A percentile compares a stretch with the other conserved stretches of the same genome.
Evolutionary conservation across 2,329 filamentous ascomycete species (phyloP).

Genomic region (Stenocarpella maydis): DNA sequence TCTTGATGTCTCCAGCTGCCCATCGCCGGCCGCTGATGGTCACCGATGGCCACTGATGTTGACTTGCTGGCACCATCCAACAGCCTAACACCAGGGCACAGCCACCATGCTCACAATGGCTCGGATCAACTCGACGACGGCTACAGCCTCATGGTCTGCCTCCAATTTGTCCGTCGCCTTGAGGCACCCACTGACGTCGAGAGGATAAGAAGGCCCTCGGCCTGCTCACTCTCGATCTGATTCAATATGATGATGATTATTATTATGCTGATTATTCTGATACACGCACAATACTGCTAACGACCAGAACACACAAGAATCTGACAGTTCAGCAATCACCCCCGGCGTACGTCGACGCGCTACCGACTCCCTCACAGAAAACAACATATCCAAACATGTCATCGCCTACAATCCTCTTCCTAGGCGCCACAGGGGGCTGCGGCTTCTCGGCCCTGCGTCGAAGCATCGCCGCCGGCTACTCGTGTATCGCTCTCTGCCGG

Average conservation of each 20-base stretch:
- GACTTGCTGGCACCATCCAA: too few relatives aligned
- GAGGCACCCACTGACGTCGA: not conserved
- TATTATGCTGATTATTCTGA: not conserved
- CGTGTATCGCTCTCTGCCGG: constrained; percentile 59
- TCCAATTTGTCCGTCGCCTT: not conserved
- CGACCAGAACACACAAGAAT: not conserved
- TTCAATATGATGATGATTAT: not conserved
- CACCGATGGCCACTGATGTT: not conserved
- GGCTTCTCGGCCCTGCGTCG: constrained; percentile 56
- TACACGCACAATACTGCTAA: not conserved
- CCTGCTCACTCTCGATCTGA: not conserved
- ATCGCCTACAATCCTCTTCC: constrained; percentile 54
- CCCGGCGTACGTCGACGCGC: not conserved
- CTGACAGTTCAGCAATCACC: not conserved
- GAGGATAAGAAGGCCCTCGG: constrained; percentile 7
- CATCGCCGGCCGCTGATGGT: not conserved
- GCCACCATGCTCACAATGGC: not conserved
- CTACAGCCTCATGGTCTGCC: not conserved
- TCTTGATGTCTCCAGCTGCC: not conserved
- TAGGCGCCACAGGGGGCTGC: constrained; percentile 61
- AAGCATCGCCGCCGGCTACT: constrained; percentile 54
- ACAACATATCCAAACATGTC: not conserved
- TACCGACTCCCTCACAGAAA: not conserved
- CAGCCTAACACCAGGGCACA: not conserved
- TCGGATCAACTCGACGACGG: constrained; percentile 10